A percentile compares a stretch with the other conserved stretches of the same genome.
Evolutionary conservation across 371 early-diverging fungal genomes (phyloP).

Genomic region (Cokeromyces recurvatus): DNA sequence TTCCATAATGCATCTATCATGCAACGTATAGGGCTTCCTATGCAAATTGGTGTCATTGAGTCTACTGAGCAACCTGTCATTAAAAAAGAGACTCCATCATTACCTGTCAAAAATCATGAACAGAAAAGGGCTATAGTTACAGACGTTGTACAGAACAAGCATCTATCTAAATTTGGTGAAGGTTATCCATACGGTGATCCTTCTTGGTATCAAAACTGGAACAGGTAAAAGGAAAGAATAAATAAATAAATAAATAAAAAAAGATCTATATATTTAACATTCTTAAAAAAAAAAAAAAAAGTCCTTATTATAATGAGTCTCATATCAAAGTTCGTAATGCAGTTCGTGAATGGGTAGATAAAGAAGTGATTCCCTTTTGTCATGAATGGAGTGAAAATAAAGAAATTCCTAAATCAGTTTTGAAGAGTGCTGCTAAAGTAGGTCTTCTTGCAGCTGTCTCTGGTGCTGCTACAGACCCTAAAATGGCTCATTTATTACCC

Average conservation of each 20-base stretch:
- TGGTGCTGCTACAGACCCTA: constrained; percentile 35
- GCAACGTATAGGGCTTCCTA: constrained; percentile 25
- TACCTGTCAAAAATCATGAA: not conserved
- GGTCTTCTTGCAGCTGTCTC: constrained; percentile 53
- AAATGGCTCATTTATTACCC: constrained; percentile 11
- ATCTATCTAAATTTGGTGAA: not conserved
- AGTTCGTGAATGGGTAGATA: constrained; percentile 55
- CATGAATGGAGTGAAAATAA: constrained; percentile 70
- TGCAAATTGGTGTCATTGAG: constrained; percentile 49
- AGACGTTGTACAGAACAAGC: not conserved
- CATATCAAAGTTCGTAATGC: constrained; percentile 50
- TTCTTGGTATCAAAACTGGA: constrained; percentile 58
- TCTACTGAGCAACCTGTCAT: not conserved
- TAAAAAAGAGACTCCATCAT: not conserved
- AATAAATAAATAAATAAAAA: no score
- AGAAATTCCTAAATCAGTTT: constrained; percentile 47
- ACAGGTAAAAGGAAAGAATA: constrained; percentile 3
- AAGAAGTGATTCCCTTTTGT: constrained; percentile 57
- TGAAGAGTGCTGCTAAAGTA: constrained; percentile 52
- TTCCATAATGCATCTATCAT: constrained; percentile 69
- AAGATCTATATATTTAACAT: not conserved
- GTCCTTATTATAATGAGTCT: constrained; percentile 53
- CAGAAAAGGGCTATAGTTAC: not conserved
- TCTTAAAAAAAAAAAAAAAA: no score
- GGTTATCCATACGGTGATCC: constrained; percentile 64